Percentiles rank a stretch among this genome's conserved stretches.
Evolutionary conservation across 2,329 filamentous ascomycete species (phyloP).

Genomic region (Ramularia endophylla): DNA sequence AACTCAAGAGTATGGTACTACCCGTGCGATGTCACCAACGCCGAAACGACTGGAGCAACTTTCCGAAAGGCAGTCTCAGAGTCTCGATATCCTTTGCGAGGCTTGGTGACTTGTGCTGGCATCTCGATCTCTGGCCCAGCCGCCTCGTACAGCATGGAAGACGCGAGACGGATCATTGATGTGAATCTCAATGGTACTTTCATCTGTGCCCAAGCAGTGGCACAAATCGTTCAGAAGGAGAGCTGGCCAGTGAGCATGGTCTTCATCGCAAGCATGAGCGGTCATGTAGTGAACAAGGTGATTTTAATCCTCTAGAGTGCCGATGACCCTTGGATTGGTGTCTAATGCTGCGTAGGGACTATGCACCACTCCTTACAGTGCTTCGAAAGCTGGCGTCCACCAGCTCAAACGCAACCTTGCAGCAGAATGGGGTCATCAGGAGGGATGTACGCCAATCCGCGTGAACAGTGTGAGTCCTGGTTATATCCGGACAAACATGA

Average conservation of each 20-base stretch:
- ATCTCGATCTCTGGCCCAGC: constrained; percentile 81
- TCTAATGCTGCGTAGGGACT: constrained; percentile 56
- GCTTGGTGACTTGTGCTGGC: constrained; percentile 67
- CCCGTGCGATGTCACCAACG: background rate
- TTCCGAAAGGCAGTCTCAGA: background rate
- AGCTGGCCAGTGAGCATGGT: constrained; percentile 56
- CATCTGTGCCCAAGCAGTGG: constrained; percentile 57
- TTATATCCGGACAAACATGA: constrained; percentile 79
- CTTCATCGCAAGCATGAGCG: constrained; percentile 59
- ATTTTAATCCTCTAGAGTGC: no score
- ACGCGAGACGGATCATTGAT: constrained; percentile 58
- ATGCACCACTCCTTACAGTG: constrained; percentile 66
- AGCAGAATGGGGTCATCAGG: constrained; percentile 64
- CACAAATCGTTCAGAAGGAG: constrained; percentile 59
- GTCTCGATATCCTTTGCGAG: constrained; percentile 51
- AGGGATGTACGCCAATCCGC: constrained; percentile 48
- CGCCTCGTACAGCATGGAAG: constrained; percentile 65
- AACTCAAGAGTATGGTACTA: background rate
- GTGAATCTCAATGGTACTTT: constrained; percentile 53
- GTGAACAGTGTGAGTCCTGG: constrained; percentile 78
- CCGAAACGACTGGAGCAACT: background rate
- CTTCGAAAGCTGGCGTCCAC: constrained; percentile 67
- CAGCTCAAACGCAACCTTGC: constrained; percentile 67
- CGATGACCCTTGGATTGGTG: no score
- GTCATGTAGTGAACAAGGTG: constrained; percentile 55